A percentile compares a stretch with the other conserved stretches of the same genome.
phyloP scores from a whole-genome alignment of 305 asterid species.

The Solanum aculeatissimum region DNA sequence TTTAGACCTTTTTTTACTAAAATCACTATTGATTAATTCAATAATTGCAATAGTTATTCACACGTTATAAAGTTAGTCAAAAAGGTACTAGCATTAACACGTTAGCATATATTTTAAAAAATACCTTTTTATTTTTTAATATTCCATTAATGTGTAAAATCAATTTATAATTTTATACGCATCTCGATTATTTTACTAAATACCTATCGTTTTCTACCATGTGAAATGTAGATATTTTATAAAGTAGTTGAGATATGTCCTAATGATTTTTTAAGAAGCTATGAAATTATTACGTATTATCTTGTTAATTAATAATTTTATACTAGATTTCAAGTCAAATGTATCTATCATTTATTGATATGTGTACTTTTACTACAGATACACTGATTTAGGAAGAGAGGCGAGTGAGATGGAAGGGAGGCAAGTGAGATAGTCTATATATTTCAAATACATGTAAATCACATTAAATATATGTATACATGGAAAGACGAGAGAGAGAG shows the following conservation, averaged over 20 bases:
- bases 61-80: background rate
- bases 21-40: background rate
- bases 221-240: background rate
- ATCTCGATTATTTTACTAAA: too few relatives aligned
- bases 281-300: background rate
- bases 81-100: background rate
- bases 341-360: too few relatives aligned
- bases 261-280: background rate
- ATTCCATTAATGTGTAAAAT: background rate
- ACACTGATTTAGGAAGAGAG: too few relatives aligned
- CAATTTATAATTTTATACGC: background rate
- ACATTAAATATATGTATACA: too few relatives aligned
- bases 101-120: background rate
- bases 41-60: background rate
- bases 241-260: background rate
- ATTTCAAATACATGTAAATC: too few relatives aligned
- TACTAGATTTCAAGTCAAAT: too few relatives aligned
- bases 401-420: too few relatives aligned
- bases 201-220: too few relatives aligned
- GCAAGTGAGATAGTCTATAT: too few relatives aligned
- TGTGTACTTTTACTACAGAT: too few relatives aligned
- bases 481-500: too few relatives aligned
- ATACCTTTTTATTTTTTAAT: background rate
- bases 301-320: too few relatives aligned
- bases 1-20: background rate